A percentile compares a stretch with the other conserved stretches of the same genome.
Evolutionary conservation across 805 yeast genomes (phyloP).

Genomic region (Hanseniaspora clermontiae): DNA sequence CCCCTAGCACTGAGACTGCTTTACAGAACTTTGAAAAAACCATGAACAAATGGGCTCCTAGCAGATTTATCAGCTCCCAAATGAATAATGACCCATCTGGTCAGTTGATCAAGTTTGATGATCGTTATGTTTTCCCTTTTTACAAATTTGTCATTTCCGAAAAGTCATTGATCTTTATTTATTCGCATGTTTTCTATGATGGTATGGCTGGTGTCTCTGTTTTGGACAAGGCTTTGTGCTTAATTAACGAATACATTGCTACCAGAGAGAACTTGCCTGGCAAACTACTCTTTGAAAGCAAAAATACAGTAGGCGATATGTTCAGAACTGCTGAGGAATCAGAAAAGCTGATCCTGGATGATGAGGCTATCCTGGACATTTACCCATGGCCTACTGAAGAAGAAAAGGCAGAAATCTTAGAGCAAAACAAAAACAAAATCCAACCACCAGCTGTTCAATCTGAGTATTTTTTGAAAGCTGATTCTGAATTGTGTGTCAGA

Average conservation of each 20-base stretch:
- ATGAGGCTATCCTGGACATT: neutral
- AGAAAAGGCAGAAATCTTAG: neutral
- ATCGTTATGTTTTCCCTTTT: neutral
- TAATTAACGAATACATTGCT: neutral
- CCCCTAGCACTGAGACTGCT: neutral
- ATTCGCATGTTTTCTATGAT: conserved; percentile 9
- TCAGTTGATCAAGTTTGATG: neutral
- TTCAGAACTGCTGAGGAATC: neutral
- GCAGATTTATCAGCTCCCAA: neutral
- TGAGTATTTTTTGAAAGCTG: neutral
- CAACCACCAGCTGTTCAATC: neutral
- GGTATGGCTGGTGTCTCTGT: conserved; percentile 11
- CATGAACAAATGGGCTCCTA: neutral
- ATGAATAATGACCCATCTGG: neutral
- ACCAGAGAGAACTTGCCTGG: neutral
- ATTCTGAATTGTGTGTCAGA: neutral
- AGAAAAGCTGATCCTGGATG: neutral
- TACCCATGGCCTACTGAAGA: neutral
- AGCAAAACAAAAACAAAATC: neutral
- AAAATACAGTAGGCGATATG: neutral
- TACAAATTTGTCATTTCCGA: neutral
- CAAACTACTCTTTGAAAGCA: neutral
- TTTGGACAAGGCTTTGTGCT: neutral
- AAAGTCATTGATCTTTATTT: conserved; percentile 3
- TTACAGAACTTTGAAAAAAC: neutral